Evolutionary conservation across 495 filamentous ascomycete genomes (phyloP).

Genomic region (Alectoria sarmentosa): DNA sequence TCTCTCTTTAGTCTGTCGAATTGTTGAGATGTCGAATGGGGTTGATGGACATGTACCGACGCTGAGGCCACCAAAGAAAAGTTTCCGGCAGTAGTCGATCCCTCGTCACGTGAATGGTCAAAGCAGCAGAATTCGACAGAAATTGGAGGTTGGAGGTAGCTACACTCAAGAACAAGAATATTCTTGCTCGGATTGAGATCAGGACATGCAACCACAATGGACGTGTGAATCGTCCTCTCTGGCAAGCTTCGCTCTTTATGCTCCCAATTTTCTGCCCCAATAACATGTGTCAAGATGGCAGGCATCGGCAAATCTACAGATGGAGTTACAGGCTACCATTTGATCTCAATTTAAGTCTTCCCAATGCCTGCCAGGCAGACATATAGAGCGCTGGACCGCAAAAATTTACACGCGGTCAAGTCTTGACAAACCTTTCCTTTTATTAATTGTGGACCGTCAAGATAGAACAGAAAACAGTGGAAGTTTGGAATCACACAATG

Average conservation of each 20-base stretch:
- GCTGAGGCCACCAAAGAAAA: constrained; percentile 19
- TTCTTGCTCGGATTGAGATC: background rate
- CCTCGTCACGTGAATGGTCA: constrained; percentile 10
- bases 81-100: constrained; percentile 10
- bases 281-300: background rate
- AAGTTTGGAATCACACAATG: constrained; percentile 1
- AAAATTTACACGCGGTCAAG: too few relatives aligned
- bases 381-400: too few relatives aligned
- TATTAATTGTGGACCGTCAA: background rate
- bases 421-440: too few relatives aligned
- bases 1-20: background rate
- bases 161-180: background rate
- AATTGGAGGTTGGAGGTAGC: background rate
- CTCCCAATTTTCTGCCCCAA: background rate
- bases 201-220: background rate
- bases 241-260: background rate
- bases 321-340: too few relatives aligned
- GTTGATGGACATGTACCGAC: constrained; percentile 15
- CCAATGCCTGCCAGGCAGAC: too few relatives aligned
- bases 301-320: background rate
- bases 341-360: too few relatives aligned
- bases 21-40: constrained; percentile 9
- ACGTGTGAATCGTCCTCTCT: too few relatives aligned
- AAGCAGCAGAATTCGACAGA: background rate
- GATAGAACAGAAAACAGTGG: background rate